Conservation (phyloP, 305 asterid species). For the Rubia tinctorum region DNA sequence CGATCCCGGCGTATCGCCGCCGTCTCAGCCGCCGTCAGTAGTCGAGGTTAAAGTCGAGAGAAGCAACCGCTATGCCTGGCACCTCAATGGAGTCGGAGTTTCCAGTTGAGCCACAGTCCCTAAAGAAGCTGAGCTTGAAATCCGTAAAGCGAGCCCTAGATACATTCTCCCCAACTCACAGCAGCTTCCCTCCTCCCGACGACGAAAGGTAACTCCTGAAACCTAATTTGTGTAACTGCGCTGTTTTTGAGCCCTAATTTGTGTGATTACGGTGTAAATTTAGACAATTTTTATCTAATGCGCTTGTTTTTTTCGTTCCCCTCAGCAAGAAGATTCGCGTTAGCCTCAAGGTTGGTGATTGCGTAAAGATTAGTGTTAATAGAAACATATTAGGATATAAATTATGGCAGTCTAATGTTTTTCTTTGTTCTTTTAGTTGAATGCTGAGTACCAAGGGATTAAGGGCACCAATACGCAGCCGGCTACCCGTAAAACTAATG, state of each 20-base stretch:
- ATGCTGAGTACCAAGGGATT: conserved; percentile 59
- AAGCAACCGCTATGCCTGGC: conserved; percentile 9
- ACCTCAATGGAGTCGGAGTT: conserved; percentile 60
- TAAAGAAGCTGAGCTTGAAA: conserved; percentile 84
- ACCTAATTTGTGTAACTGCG: background rate
- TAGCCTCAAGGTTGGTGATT: conserved; percentile 66
- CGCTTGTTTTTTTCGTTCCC: conserved; percentile 1
- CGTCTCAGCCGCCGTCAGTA: background rate
- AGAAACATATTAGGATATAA: background rate
- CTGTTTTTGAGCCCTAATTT: background rate
- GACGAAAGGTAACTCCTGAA: conserved; percentile 50
- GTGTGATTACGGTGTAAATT: background rate
- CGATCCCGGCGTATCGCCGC: background rate
- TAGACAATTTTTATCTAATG: background rate
- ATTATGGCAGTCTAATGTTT: background rate
- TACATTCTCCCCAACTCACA: conserved; percentile 80
- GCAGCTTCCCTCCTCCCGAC: conserved; percentile 73
- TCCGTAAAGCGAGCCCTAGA: conserved; percentile 88
- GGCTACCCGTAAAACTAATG: conserved; percentile 20
- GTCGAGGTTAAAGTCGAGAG: background rate
- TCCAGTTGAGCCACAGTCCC: conserved; percentile 89
- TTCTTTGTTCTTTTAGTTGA: conserved; percentile 39
- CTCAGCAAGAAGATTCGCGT: conserved; percentile 89
- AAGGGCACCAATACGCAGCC: conserved; percentile 31
- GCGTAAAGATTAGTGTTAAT: background rate